Conservation (phyloP, 1,139 yeast species). For the Saccharomyces hybrid region DNA sequence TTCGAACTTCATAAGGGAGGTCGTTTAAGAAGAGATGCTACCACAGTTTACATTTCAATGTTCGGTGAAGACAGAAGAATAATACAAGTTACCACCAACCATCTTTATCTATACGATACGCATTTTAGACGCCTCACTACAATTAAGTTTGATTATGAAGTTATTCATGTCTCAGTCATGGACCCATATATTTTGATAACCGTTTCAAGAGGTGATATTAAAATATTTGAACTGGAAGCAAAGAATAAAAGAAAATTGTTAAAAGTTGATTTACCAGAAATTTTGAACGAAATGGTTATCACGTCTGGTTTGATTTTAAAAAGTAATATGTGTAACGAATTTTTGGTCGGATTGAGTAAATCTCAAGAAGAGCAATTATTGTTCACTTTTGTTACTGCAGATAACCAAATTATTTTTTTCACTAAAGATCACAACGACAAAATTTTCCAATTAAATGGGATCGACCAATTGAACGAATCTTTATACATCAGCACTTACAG, state of each 20-base stretch:
- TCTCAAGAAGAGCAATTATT: slow-evolving; percentile 39
- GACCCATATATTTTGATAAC: slow-evolving; percentile 54
- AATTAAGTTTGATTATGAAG: slow-evolving; percentile 41
- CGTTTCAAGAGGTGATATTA: slow-evolving; percentile 54
- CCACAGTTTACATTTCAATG: slow-evolving; percentile 62
- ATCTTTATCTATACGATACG: slow-evolving; percentile 57
- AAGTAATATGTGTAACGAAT: slow-evolving; percentile 35
- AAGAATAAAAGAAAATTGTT: slow-evolving; percentile 32
- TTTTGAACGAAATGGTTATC: slow-evolving; percentile 52
- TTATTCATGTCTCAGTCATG: slow-evolving; percentile 47
- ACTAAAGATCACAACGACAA: slow-evolving; percentile 56
- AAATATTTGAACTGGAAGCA: slow-evolving; percentile 36
- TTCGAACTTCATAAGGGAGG: slow-evolving; percentile 58
- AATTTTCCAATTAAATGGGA: slow-evolving; percentile 56
- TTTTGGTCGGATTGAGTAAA: slow-evolving; percentile 19
- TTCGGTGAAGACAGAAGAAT: slow-evolving; percentile 53
- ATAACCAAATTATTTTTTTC: slow-evolving; percentile 61
- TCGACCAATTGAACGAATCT: slow-evolving; percentile 50
- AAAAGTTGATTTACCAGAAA: slow-evolving; percentile 40
- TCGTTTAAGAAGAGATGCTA: slow-evolving; percentile 55
- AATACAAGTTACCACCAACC: slow-evolving; percentile 66
- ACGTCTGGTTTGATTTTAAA: slow-evolving; percentile 59
- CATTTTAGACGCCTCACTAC: slow-evolving; percentile 44
- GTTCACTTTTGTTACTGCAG: slow-evolving; percentile 67
- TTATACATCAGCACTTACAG: slow-evolving; percentile 51